These are phyloP conservation scores for Zea mays DNA, from an alignment of 176 grass and related monocot species.

Conservation along the genomic window DNA sequence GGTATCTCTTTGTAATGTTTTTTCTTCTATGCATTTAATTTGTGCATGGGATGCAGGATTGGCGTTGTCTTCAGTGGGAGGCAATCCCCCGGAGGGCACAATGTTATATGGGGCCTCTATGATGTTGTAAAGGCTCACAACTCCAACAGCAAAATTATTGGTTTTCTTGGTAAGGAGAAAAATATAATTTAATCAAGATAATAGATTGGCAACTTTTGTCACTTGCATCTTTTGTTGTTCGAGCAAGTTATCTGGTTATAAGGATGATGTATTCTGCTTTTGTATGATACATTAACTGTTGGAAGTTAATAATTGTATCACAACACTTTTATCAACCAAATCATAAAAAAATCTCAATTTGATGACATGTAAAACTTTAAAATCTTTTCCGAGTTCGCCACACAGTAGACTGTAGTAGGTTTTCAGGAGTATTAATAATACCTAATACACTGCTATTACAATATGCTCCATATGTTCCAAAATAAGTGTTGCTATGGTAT, in stretches of 20 bases:
- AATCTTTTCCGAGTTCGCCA: neutral
- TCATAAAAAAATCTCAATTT: neutral
- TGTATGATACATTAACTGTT: neutral
- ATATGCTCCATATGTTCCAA: too few species aligned
- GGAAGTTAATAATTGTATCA: neutral
- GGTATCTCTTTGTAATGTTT: neutral
- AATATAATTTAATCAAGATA: neutral
- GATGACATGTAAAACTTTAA: neutral
- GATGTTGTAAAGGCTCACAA: conserved; percentile 93
- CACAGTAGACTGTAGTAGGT: neutral
- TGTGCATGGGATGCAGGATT: conserved; percentile 51
- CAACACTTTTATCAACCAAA: neutral
- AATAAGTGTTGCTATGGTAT: too few species aligned
- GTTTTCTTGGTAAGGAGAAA: conserved; percentile 69
- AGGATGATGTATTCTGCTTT: neutral
- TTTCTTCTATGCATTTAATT: neutral
- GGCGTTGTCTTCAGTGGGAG: conserved; percentile 94
- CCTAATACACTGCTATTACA: neutral
- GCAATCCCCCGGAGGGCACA: conserved; percentile 96
- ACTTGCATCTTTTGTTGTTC: neutral
- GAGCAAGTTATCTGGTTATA: neutral
- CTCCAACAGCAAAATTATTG: conserved; percentile 72
- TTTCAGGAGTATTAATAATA: neutral
- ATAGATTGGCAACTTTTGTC: neutral
- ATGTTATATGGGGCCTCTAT: conserved; percentile 90